Evolutionary conservation across 2,329 filamentous ascomycete species (phyloP).

Genomic region (Curvularia verruculosa): DNA sequence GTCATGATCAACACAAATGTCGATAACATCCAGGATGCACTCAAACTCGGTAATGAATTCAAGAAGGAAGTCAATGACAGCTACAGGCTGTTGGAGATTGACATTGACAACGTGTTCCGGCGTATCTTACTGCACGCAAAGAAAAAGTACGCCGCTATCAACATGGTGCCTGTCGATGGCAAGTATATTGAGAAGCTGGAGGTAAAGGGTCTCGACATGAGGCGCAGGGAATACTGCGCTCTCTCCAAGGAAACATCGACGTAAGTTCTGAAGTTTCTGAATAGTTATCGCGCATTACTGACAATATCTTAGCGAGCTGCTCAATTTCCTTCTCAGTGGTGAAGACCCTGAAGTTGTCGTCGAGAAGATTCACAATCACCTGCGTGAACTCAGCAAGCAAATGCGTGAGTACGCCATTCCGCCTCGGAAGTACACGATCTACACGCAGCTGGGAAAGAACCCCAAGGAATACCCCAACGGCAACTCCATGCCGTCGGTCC

Average conservation of each 20-base stretch:
- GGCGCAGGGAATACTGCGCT: constrained; percentile 92
- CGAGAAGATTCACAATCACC: constrained; percentile 89
- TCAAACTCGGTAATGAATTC: constrained; percentile 93
- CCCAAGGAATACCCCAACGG: constrained; percentile 94
- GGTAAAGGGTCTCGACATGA: constrained; percentile 98
- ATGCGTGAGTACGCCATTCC: constrained; percentile 83
- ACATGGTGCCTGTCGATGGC: constrained; percentile 85
- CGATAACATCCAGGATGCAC: constrained; percentile 86
- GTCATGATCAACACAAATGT: constrained; percentile 99
- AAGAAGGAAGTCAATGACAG: constrained; percentile 93
- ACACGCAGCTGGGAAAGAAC: constrained; percentile 93
- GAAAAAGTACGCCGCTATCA: constrained; percentile 99
- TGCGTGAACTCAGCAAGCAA: constrained; percentile 80
- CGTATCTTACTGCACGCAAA: constrained; percentile 93
- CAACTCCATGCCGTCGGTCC: constrained; percentile 94
- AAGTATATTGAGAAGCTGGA: constrained; percentile 95
- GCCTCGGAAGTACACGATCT: constrained; percentile 91
- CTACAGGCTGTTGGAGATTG: constrained; percentile 92
- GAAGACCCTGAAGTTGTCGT: constrained; percentile 89
- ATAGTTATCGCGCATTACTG: constrained; percentile 8
- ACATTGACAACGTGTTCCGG: constrained; percentile 97
- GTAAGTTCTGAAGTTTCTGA: constrained; percentile 39
- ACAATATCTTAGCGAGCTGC: constrained; percentile 63
- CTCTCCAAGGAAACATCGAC: constrained; percentile 93
- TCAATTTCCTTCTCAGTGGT: constrained; percentile 94